These are phyloP conservation scores for Pyropia yezoensis DNA, from an alignment of 23 red algal genomes.

Conservation along the genomic window DNA sequence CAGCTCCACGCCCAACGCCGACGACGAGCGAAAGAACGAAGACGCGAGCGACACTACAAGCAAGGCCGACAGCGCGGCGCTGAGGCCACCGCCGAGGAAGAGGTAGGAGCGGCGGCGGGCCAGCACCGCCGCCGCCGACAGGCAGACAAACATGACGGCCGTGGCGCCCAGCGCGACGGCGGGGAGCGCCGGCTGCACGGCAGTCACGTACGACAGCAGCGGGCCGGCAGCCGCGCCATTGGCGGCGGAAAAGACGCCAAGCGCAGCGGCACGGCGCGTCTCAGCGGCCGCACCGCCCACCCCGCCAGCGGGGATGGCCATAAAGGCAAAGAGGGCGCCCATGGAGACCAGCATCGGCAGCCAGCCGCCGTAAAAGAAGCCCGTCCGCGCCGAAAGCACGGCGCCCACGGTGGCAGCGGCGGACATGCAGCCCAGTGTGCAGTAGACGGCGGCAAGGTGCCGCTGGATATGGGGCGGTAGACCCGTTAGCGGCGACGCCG, in stretches of 20 bases:
- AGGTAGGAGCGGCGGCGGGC: slow-evolving; percentile 60
- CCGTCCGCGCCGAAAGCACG: no score
- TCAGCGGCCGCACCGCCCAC: no score
- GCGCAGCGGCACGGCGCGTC: slow-evolving; percentile 2
- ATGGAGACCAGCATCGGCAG: no score
- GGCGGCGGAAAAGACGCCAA: slow-evolving; percentile 20
- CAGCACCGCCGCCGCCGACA: slow-evolving; percentile 54
- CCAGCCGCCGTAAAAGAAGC: no score
- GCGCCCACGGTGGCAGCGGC: no score
- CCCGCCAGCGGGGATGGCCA: no score
- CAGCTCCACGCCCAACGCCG: slow-evolving; percentile 14
- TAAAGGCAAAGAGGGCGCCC: no score
- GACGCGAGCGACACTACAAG: slow-evolving; percentile 28
- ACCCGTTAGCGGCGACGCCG: no score
- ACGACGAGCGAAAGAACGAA: not conserved
- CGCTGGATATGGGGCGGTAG: no score
- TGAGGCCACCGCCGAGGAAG: slow-evolving; percentile 46
- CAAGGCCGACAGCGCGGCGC: slow-evolving; percentile 43
- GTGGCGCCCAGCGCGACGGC: slow-evolving; percentile 33
- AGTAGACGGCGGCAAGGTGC: no score
- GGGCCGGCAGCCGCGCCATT: slow-evolving; percentile 27
- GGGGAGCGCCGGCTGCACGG: slow-evolving; percentile 35
- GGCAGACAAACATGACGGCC: slow-evolving; percentile 54
- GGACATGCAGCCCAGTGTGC: no score
- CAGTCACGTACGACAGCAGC: slow-evolving; percentile 19